Percentiles rank a stretch among this genome's conserved stretches.
These are phyloP conservation scores for Phytophthora pistaciae DNA, from an alignment of 352 stramenopile genomes.

Conservation along the genomic window DNA sequence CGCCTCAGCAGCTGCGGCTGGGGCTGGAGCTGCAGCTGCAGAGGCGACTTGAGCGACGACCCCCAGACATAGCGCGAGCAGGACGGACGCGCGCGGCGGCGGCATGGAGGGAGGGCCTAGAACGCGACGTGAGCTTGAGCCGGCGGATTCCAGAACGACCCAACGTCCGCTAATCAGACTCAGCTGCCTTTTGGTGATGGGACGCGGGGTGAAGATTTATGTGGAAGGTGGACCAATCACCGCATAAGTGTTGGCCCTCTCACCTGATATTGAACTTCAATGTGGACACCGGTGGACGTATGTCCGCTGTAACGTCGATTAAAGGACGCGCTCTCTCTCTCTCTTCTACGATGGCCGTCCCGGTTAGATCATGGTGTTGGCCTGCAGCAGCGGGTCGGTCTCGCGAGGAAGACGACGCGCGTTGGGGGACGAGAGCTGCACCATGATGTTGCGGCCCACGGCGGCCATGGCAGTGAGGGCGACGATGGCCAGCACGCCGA, in stretches of 20 bases:
- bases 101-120: background rate
- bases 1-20: constrained; percentile 28
- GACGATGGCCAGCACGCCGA: constrained; percentile 26
- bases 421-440: constrained; percentile 32
- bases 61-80: constrained; percentile 8
- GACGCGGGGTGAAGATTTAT: background rate
- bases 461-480: constrained; percentile 17
- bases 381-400: constrained; percentile 33
- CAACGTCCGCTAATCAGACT: constrained; percentile 5
- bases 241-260: constrained; percentile 3
- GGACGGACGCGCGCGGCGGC: background rate
- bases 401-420: constrained; percentile 23
- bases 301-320: background rate
- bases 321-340: background rate
- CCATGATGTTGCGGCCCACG: constrained; percentile 34
- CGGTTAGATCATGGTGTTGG: constrained; percentile 36
- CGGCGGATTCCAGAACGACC: constrained; percentile 17
- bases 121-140: background rate
- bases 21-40: background rate
- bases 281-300: background rate
- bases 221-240: background rate
- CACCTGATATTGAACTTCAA: constrained; percentile 10
- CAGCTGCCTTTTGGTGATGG: background rate
- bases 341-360: background rate
- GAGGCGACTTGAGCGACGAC: background rate